Evolutionary conservation across 1,284 basidiomycete species (phyloP), one percentile per base, ranked within the genome.

Genomic region (Boletellus deceptivus): DNA sequence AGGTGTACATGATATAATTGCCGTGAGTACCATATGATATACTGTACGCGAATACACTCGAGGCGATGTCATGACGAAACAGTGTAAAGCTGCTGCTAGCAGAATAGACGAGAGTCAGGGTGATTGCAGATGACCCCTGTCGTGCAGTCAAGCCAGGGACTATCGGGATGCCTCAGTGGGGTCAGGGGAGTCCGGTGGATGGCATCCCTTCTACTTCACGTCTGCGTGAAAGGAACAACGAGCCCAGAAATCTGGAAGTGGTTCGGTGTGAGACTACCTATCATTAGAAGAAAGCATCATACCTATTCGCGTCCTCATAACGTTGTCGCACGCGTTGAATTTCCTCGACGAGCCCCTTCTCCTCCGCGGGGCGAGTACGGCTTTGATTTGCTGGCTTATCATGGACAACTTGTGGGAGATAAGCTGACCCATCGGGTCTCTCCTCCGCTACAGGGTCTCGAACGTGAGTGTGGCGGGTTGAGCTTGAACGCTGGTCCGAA

Each of bases 241-340:
- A 77, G 31, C 83, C 79, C 34, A 89, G 65, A 9, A 80, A 58
- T 48, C 76, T 78, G 49, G 25, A 43, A 43, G 24, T 43, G 24
- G 24, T 25, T 69, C 17, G 56, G 41, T 24, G 37, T 14, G 25
- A 35, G 9, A 20, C 5, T 29, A 40, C 37, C 17, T 34, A 24
- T 22, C 20, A 33, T 40, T 33, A 43, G 41, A 48, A 44, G 16
- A 46, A 33, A 39, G 35, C 45, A 54, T 55, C 65, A 46, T 46
- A 85, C 86, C 73, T 83, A 63, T 89, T 89, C 1, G 73, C 73
- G 49, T 78, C 78, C 61, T 83, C 83, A 51, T 89, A 89, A 17
- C 73, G 75, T 49, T 80, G 75, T 40, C 74, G 75, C 16, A 87
- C 84, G 24, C 60, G 66, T 44, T 71, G 61, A 0, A 67, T 70